phyloP scores from a whole-genome alignment of 2,329 filamentous ascomycete genomes.

The Aaosphaeria pasadenensis region DNA sequence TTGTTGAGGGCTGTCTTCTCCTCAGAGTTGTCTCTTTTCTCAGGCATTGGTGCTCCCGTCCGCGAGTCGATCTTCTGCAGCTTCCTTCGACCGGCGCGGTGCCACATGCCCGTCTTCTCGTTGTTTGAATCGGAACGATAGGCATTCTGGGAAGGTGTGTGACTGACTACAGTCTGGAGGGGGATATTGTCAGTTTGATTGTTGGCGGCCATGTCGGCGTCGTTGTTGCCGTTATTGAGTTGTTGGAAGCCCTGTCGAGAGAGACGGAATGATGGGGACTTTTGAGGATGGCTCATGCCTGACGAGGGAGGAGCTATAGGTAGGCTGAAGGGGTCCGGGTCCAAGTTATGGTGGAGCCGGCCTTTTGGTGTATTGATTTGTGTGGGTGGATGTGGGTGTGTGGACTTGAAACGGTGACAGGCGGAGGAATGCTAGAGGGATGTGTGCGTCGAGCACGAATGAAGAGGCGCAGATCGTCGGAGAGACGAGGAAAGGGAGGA shows the following conservation, averaged over 20 bases:
- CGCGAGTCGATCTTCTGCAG: conserved; percentile 32
- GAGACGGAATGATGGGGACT: conserved; percentile 17
- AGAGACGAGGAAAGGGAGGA: too few species aligned
- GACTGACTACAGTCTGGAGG: conserved; percentile 53
- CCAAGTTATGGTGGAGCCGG: background rate
- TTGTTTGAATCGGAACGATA: conserved; percentile 26
- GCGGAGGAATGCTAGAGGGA: conserved; percentile 1
- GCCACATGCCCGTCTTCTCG: conserved; percentile 40
- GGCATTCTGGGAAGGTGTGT: conserved; percentile 37
- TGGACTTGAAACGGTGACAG: too few species aligned
- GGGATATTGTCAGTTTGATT: conserved; percentile 59
- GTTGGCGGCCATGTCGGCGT: conserved; percentile 39
- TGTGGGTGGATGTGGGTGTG: too few species aligned
- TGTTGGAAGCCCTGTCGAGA: conserved; percentile 37
- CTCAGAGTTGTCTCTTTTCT: conserved; percentile 40
- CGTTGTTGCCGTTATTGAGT: conserved; percentile 18
- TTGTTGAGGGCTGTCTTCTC: conserved; percentile 54
- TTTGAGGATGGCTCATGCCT: conserved; percentile 14
- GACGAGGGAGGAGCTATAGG: background rate
- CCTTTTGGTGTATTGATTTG: too few species aligned
- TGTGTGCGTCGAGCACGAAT: conserved; percentile 35
- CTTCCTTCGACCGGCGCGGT: conserved; percentile 34
- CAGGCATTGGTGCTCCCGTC: conserved; percentile 14
- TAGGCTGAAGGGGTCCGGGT: background rate
- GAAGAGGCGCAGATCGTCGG: too few species aligned